Percentiles rank a stretch among this genome's conserved stretches.
These are phyloP conservation scores for Mortierella polycephala DNA, from an alignment of 371 early-diverging fungal species.

Conservation along the genomic window DNA sequence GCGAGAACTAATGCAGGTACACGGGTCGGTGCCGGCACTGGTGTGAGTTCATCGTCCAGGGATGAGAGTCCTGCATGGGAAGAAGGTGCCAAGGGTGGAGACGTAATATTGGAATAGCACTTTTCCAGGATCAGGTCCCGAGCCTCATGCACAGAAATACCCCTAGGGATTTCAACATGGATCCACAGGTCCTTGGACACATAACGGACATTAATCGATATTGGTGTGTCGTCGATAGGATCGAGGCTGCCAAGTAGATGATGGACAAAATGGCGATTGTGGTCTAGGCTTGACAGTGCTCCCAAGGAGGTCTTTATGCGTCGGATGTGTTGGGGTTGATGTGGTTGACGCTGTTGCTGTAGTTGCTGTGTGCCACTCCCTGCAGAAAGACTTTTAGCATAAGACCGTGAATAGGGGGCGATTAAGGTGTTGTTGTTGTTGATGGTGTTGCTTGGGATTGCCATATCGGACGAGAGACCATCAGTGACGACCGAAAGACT, in stretches of 20 bases:
- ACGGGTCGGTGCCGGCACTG: neutral
- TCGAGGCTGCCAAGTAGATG: conserved; percentile 13
- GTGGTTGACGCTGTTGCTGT: conserved; percentile 7
- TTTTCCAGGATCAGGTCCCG: conserved; percentile 36
- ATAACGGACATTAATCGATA: conserved; percentile 32
- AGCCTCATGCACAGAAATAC: conserved; percentile 30
- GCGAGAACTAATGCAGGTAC: no score
- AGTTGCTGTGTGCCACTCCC: conserved; percentile 3
- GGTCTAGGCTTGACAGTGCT: conserved; percentile 35
- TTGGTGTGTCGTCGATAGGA: conserved; percentile 17
- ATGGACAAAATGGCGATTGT: conserved; percentile 13
- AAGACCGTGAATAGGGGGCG: conserved; percentile 17
- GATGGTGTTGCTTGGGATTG: neutral
- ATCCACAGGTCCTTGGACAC: conserved; percentile 47
- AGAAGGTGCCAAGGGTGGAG: conserved; percentile 24
- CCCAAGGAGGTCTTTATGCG: conserved; percentile 30
- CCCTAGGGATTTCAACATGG: conserved; percentile 35
- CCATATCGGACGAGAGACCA: conserved; percentile 7
- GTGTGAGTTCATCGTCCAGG: conserved; percentile 6
- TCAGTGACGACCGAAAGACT: neutral
- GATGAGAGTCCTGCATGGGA: conserved; percentile 13
- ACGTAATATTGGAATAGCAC: conserved; percentile 24
- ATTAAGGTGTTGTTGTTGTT: neutral
- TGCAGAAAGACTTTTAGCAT: conserved; percentile 24
- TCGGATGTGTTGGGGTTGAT: conserved; percentile 21